A percentile compares a stretch with the other conserved stretches of the same genome.
These are phyloP conservation scores for Anthracocystis walkeri DNA, from an alignment of 1,284 basidiomycete genomes.

Conservation along the genomic window DNA sequence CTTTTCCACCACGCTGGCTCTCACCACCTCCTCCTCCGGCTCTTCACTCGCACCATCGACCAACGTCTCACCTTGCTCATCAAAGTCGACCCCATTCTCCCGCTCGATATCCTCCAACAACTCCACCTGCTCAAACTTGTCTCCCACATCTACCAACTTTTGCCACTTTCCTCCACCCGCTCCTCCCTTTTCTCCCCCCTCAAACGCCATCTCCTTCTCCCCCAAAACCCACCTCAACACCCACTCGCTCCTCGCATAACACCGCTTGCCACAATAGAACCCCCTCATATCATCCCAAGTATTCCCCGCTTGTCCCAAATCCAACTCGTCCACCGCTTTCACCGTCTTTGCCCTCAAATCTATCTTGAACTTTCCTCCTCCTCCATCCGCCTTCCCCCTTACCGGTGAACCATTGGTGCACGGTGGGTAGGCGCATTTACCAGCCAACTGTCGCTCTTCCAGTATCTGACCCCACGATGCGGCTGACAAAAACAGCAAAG, in stretches of 20 bases:
- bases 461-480: constrained; percentile 42
- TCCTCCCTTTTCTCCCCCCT: constrained; percentile 79
- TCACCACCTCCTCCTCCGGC: background rate
- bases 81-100: constrained; percentile 18
- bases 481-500: constrained; percentile 20
- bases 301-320: constrained; percentile 32
- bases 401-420: constrained; percentile 23
- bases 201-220: constrained; percentile 28
- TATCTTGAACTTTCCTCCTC: constrained; percentile 31
- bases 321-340: constrained; percentile 19
- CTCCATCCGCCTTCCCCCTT: background rate
- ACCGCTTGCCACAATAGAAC: constrained; percentile 31
- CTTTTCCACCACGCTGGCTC: background rate
- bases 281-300: constrained; percentile 32
- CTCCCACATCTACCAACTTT: constrained; percentile 82
- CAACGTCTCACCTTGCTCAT: background rate
- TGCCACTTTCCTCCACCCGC: constrained; percentile 82
- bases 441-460: constrained; percentile 35
- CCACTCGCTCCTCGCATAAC: constrained; percentile 46
- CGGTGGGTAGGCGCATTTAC: constrained; percentile 30
- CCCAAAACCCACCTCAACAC: constrained; percentile 42
- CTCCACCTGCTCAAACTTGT: constrained; percentile 71
- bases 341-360: constrained; percentile 22
- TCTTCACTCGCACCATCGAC: no score
- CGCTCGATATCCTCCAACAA: constrained; percentile 46